Conservation (phyloP, 192 early-diverging fungal genomes). For the Radiomyces spectabilis region DNA sequence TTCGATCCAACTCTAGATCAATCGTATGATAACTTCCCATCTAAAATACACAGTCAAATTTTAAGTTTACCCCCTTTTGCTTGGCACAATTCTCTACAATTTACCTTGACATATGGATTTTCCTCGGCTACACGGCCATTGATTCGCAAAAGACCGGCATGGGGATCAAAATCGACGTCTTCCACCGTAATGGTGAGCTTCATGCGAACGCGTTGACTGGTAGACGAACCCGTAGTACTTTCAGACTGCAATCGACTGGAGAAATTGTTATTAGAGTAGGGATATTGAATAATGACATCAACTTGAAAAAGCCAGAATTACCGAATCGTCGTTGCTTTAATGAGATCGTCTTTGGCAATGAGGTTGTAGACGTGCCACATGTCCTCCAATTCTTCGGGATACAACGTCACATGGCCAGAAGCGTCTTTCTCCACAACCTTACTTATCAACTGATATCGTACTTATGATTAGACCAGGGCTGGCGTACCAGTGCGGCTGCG, state of each 20-base stretch:
- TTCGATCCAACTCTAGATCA: conserved; percentile 85
- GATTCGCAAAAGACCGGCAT: conserved; percentile 78
- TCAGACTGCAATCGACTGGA: conserved; percentile 82
- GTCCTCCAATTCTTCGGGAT: conserved; percentile 89
- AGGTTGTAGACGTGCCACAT: conserved; percentile 97
- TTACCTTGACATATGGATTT: conserved; percentile 84
- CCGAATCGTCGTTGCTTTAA: conserved; percentile 83
- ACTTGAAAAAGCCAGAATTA: too few species aligned
- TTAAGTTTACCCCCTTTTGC: neutral
- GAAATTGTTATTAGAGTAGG: too few species aligned
- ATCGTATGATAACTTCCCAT: conserved; percentile 91
- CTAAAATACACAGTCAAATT: conserved; percentile 25
- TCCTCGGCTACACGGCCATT: conserved; percentile 82
- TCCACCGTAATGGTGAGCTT: conserved; percentile 82
- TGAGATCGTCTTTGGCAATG: conserved; percentile 76
- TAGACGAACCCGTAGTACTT: conserved; percentile 79
- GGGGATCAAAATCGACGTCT: conserved; percentile 85
- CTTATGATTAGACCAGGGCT: too few species aligned
- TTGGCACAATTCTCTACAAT: neutral
- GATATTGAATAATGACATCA: too few species aligned
- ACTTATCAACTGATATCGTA: conserved; percentile 56
- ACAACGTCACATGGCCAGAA: conserved; percentile 76
- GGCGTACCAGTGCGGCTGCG: too few species aligned
- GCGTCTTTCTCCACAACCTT: conserved; percentile 69
- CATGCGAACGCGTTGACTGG: conserved; percentile 71